Conservation (phyloP, 2,329 filamentous ascomycete genomes). For the Ceratocystis albifundus region DNA sequence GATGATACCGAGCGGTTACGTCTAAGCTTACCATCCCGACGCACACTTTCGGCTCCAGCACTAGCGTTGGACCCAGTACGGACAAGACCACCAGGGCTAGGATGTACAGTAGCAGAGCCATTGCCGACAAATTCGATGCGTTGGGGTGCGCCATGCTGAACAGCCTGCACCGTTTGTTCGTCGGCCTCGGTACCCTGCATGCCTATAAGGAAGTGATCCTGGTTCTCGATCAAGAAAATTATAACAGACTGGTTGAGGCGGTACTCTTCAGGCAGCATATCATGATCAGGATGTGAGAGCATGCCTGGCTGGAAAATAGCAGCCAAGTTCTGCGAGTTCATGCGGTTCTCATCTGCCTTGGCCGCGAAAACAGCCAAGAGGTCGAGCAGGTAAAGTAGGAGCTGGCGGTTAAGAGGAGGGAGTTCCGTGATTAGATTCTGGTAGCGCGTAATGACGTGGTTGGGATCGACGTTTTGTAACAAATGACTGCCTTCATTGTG, state of each 20-base stretch:
- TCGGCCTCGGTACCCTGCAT: conserved; percentile 99
- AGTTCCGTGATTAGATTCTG: conserved; percentile 86
- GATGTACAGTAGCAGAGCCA: conserved; percentile 13
- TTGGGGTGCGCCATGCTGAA: conserved; percentile 56
- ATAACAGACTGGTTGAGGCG: conserved; percentile 91
- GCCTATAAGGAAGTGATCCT: conserved; percentile 94
- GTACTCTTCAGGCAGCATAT: conserved; percentile 92
- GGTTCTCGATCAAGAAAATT: conserved; percentile 96
- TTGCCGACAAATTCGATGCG: conserved; percentile 18
- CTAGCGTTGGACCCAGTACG: conserved; percentile 82
- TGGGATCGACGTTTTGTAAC: conserved; percentile 50
- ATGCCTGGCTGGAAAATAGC: conserved; percentile 97
- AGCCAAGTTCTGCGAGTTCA: conserved; percentile 87
- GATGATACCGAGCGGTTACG: conserved; percentile 90
- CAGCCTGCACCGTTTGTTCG: conserved; percentile 55
- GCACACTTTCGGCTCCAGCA: conserved; percentile 74
- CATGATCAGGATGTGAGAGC: conserved; percentile 83
- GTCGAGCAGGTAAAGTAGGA: conserved; percentile 91
- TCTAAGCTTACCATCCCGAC: conserved; percentile 66
- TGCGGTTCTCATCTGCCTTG: conserved; percentile 91
- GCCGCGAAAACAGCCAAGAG: conserved; percentile 92
- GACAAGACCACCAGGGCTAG: conserved; percentile 40
- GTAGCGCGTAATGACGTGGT: conserved; percentile 67
- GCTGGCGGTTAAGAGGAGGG: conserved; percentile 81
- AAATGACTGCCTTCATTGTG: conserved; percentile 59